Base-by-base conservation (phyloP, 495 filamentous ascomycete species). In the Stereocaulon alpinum region DNA sequence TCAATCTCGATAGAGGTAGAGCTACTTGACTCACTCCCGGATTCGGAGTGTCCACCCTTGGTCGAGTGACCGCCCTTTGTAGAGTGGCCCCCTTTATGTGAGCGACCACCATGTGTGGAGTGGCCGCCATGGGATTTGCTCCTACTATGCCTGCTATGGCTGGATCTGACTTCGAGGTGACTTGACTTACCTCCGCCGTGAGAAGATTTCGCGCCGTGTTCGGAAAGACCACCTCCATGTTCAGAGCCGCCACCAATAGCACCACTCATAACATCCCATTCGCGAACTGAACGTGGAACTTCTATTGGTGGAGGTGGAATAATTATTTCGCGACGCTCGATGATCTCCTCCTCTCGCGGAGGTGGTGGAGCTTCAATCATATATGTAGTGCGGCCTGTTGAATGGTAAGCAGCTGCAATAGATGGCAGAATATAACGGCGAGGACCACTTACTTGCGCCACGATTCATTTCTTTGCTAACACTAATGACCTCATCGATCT, bases 401-500 rank as follows among this genome's bases (percentile, higher is more conserved):
- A 9, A 15, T n/a, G 11, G 3, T 62, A 10, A 61, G 60, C 20
- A 30, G 44, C 12, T 41, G 11, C 11, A 43, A 15, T 7, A 43
- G n/a, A 6, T 37, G 17, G 3, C 17, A 17, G 43, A 2, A 2
- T 9, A 2, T n/a, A 37, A 0, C 20, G 20, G n/a, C 43, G 30
- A 32, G 63, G 42, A 52, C 57, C 63, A 66, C 68, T 71, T 66
- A 75, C 73, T 52, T 62, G 63, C 50, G 29, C 50, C 22, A 10
- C 58, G 56, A 24, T 64, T 65, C 63, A 77, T 86, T 34, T 87
- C 81, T 64, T 88, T 86, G 68, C 89, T 94, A 43, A 89, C 73
- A 61, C 80, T 84, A 62, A 96, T 86, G 56, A 95, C 75, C 63
- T 92, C 86, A 66, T 95, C 90, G 64, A 96, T 96, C 62, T 94